A percentile compares a stretch with the other conserved stretches of the same genome.
Evolutionary conservation across 2,329 filamentous ascomycete genomes (phyloP).

Genomic region (Chlorencoelia australis): DNA sequence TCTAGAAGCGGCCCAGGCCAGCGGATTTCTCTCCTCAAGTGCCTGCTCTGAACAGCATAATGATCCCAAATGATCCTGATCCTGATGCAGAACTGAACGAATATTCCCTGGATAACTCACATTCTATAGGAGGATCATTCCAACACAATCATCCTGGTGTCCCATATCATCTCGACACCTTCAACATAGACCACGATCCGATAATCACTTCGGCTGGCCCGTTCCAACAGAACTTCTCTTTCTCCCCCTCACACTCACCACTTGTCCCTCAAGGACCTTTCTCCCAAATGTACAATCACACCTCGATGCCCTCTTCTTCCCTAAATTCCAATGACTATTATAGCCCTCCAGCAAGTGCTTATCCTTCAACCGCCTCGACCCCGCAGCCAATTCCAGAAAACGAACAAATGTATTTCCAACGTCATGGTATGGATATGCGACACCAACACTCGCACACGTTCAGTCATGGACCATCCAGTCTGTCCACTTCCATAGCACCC

Average conservation of each 20-base stretch:
- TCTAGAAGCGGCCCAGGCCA: conserved; percentile 50
- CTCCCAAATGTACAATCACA: conserved; percentile 48
- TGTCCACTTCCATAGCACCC: conserved; percentile 49
- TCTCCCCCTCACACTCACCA: conserved; percentile 62
- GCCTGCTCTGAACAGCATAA: conserved; percentile 52
- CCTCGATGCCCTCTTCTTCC: conserved; percentile 50
- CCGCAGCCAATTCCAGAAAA: conserved; percentile 58
- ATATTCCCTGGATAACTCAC: conserved; percentile 52
- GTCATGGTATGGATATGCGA: conserved; percentile 37
- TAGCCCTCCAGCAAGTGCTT: conserved; percentile 60
- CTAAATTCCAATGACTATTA: conserved; percentile 60
- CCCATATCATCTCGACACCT: conserved; percentile 48
- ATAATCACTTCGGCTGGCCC: conserved; percentile 58
- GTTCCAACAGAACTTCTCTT: conserved; percentile 57
- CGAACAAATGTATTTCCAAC: conserved; percentile 53
- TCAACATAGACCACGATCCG: conserved; percentile 45
- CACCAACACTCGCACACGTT: conserved; percentile 40
- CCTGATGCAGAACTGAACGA: conserved; percentile 51
- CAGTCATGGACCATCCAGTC: conserved; percentile 35
- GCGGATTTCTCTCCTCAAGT: conserved; percentile 65
- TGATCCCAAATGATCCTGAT: conserved; percentile 52
- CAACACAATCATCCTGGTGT: conserved; percentile 30
- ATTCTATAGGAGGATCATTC: conserved; percentile 20
- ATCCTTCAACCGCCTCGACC: conserved; percentile 60
- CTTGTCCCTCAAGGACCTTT: conserved; percentile 51